Percentiles rank a stretch among this genome's conserved stretches.
These are phyloP conservation scores for Pseudoscleropodium purum DNA, from an alignment of 225 moss, liverwort and hornwort species.

Conservation along the genomic window DNA sequence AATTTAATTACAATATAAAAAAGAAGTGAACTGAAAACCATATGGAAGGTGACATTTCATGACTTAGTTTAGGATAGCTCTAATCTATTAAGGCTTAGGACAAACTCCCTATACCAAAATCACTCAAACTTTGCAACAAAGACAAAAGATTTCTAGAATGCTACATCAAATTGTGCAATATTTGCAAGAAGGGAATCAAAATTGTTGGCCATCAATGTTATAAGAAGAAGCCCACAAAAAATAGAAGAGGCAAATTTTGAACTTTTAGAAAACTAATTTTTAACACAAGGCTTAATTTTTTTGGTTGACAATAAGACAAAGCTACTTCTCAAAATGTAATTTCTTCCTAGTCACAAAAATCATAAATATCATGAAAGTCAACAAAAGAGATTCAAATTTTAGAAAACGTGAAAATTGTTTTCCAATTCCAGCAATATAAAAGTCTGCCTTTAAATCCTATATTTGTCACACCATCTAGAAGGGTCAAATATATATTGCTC, in stretches of 20 bases:
- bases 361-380: background rate
- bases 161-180: background rate
- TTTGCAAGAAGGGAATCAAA: background rate
- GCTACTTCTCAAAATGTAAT: background rate
- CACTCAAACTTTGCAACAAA: background rate
- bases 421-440: accelerated
- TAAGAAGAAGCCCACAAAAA: accelerated
- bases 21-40: background rate
- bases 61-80: accelerated
- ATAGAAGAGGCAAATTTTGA: accelerated
- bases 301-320: background rate
- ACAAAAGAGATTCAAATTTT: background rate
- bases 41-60: background rate
- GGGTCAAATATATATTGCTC: background rate
- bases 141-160: background rate
- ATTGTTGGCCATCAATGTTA: background rate
- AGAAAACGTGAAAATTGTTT: too few species aligned
- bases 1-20: background rate
- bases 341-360: accelerated
- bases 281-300: accelerated
- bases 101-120: background rate
- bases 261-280: background rate
- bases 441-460: background rate
- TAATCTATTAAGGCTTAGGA: background rate
- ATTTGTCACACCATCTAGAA: accelerated